Base-by-base conservation (phyloP, 2,329 filamentous ascomycete species). In the Verticillium isaacii region DNA sequence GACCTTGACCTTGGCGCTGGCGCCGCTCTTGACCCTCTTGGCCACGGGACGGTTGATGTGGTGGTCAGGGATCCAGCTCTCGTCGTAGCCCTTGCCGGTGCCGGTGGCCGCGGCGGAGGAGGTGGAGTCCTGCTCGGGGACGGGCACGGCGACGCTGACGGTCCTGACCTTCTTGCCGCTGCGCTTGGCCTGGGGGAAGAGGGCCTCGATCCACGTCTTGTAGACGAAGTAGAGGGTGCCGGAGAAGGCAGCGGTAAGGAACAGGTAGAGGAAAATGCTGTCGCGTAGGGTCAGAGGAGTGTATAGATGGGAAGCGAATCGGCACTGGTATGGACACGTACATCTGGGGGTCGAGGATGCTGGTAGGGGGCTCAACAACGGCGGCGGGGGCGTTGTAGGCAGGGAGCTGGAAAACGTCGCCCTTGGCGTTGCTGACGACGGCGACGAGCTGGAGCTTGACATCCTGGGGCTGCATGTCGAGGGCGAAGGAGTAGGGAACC, bases 221-320 rank as follows among this genome's bases (percentile, higher is more conserved):
- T 99, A 99, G 80, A 97, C 92, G 78, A 97, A 97, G 87, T 94
- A 97, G 74, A 90, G 86, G 60, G 89, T 92, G 65, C 90, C 93
- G 67, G 79, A 87, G 74, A 96, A 96, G 66, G 84, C 85, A 65
- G 84, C 88, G 60, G 89, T 82, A 69, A 99, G 90, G 82, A 98
- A 89, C 74, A 97, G 83, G 83, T 98, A 98, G 66, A 99, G 88
- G 88, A 99, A 99, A 80, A 98, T 92, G 74, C 95, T 98, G 15
- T 14, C 19, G 5, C 5, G 23, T 55, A 5, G 29, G 55, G 54
- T 61, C 54, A 55, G 54, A 14, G 8, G 8, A 90, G 63, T 89
- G 82, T 82, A 5, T 5, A 91, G 90, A 71, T 23, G 15, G 4
- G 2, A 2, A 29, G 5, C 14, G 14, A 6, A 15, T 19, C 50